Percentiles rank a stretch among this genome's conserved stretches.
These are phyloP conservation scores for Hemerocallis citrina DNA, from an alignment of 106 monocot genomes.

Conservation along the genomic window DNA sequence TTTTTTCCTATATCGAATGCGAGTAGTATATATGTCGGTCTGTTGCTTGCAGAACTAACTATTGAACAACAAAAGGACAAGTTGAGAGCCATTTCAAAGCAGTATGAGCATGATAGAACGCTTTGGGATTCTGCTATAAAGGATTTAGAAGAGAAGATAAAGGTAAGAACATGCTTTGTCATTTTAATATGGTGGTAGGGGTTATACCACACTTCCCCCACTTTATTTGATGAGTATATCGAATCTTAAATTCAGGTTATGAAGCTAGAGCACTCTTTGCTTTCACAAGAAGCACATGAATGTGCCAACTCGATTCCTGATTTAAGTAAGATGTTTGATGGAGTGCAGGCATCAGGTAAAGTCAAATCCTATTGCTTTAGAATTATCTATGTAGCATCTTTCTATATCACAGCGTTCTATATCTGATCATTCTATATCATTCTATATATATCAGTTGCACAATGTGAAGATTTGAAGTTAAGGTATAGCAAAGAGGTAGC, in stretches of 20 bases:
- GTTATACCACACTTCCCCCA: too few relatives aligned
- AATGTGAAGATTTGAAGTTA: constrained; percentile 66
- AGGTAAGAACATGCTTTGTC: constrained; percentile 41
- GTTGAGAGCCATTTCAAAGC: constrained; percentile 33
- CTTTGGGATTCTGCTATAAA: constrained; percentile 37
- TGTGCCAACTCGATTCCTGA: constrained; percentile 72
- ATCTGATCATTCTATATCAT: too few relatives aligned
- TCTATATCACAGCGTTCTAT: too few relatives aligned
- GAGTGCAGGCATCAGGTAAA: constrained; percentile 62
- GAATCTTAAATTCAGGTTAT: constrained; percentile 22
- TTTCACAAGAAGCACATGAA: constrained; percentile 56
- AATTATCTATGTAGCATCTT: neutral
- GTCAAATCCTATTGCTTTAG: neutral
- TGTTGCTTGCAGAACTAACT: constrained; percentile 36
- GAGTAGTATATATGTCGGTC: neutral
- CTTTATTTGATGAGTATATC: constrained; percentile 3
- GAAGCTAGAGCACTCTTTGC: constrained; percentile 58
- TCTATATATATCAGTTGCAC: constrained; percentile 38
- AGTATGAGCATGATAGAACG: constrained; percentile 48
- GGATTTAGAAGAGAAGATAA: constrained; percentile 57
- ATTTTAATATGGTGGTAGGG: neutral
- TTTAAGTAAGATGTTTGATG: constrained; percentile 62
- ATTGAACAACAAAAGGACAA: constrained; percentile 35
- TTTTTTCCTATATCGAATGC: neutral
- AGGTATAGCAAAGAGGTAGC: constrained; percentile 71